A percentile compares a stretch with the other conserved stretches of the same genome.
phyloP scores from a whole-genome alignment of 768 basidiomycete species.

The Trametes elegans region DNA sequence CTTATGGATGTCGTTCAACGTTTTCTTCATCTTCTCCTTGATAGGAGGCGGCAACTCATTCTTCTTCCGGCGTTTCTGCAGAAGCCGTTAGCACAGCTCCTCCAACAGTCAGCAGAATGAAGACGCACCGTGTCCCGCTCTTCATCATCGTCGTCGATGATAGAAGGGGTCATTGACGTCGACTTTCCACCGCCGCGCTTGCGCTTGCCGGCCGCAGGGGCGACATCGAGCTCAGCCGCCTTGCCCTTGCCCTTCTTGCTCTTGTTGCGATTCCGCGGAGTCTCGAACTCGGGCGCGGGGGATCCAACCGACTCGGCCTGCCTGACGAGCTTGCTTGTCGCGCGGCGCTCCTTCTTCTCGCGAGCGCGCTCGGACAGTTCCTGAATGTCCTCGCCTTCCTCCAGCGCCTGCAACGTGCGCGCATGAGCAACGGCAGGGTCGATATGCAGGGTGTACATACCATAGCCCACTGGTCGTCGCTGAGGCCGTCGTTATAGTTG shows the following conservation, averaged over 20 bases:
- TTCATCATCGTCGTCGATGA: conserved; percentile 75
- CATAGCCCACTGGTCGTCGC: conserved; percentile 92
- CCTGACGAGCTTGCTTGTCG: conserved; percentile 54
- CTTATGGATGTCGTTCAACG: conserved; percentile 71
- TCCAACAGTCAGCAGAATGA: not conserved
- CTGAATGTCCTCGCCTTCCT: conserved; percentile 78
- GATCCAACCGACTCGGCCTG: conserved; percentile 43
- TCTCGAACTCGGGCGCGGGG: conserved; percentile 26
- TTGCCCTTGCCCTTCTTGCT: conserved; percentile 63
- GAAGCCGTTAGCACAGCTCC: not conserved
- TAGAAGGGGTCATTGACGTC: conserved; percentile 73
- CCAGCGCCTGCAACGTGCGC: conserved; percentile 53
- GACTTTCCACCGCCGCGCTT: conserved; percentile 73
- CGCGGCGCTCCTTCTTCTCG: conserved; percentile 64
- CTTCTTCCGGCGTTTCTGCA: conserved; percentile 86
- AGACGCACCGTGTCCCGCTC: conserved; percentile 56
- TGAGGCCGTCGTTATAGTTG: conserved; percentile 90
- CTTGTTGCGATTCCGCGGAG: conserved; percentile 46
- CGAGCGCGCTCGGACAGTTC: conserved; percentile 66
- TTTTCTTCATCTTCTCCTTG: conserved; percentile 81
- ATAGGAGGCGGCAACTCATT: conserved; percentile 55
- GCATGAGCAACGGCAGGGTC: not conserved
- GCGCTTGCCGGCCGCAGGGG: conserved; percentile 59
- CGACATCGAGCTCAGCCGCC: conserved; percentile 30
- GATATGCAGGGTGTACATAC: too few species aligned